Base-by-base conservation (phyloP, 2,329 filamentous ascomycete genomes). In the Pezicula rhizophila region DNA sequence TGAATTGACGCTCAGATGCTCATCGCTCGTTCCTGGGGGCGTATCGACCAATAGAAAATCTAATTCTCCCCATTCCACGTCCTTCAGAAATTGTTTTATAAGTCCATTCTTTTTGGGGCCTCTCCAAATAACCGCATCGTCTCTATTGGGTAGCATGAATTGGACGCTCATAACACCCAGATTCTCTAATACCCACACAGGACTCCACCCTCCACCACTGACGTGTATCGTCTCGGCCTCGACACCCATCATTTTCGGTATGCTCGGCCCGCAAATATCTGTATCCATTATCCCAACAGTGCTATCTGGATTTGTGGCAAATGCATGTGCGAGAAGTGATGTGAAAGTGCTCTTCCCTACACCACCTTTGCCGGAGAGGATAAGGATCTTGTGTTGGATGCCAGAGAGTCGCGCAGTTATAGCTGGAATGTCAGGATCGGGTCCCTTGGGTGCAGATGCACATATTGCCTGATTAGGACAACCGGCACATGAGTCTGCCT, bases 181-280 rank as follows among this genome's bases (percentile, higher is more conserved):
- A 60, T 97, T 99, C 60, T 97, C 93, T 60, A 84, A 80, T 14
- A 96, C 91, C 88, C 91, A 97, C 12, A 97, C 92, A 0, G 93
- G 93, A 63, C 86, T 89, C 93, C 91, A 96, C 2, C 93, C 93
- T 1, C 85, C 81, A 46, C 81, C 85, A 64, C 85, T 93, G 46
- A 96, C 82, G 66, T 99, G 93, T 46, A 99, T 93, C 1, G 87
- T 95, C 70, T 99, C 92, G 23, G 82, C 74, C 68, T 96, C 91
- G 1, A 96, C 92, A 31, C 93, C 93, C 84, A 99, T 91, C 92
- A 99, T 97, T 72, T 96, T 96, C 17, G 93, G 93, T 61, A 99
- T 96, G 55, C 84, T 89, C 1, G 93, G 93, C 0, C 93, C 93
- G 70, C 90, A 96, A 54, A 99, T 96, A 68, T 99, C 93, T 6